Evolutionary conservation across 345 rosid species (phyloP).

Genomic region (Eucalyptus sideroxylon): DNA sequence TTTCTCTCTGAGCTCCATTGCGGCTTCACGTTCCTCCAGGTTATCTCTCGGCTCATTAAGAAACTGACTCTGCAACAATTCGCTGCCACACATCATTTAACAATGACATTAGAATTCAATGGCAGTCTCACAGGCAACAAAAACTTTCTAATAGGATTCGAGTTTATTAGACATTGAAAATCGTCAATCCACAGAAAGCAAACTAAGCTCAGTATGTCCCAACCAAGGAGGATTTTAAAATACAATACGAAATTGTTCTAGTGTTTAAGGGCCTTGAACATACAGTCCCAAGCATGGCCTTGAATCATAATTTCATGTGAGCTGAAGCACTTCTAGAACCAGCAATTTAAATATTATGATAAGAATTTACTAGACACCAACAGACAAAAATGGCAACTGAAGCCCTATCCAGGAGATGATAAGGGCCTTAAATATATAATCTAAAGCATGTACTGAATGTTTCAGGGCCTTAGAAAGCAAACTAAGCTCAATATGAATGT

Average conservation of each 20-base stretch:
- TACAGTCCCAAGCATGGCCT: background rate
- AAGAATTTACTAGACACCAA: background rate
- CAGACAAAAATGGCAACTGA: background rate
- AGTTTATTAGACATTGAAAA: background rate
- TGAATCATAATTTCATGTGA: background rate
- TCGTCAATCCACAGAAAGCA: background rate
- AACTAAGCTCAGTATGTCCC: background rate
- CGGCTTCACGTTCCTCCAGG: conserved; percentile 85
- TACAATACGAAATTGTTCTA: background rate
- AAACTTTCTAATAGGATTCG: background rate
- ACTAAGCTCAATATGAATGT: background rate
- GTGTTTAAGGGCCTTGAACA: background rate
- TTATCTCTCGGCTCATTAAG: conserved; percentile 64
- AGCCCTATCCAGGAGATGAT: background rate
- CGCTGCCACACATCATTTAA: conserved; percentile 34
- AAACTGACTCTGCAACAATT: conserved; percentile 70
- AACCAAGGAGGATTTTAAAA: background rate
- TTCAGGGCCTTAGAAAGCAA: background rate
- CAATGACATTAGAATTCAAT: background rate
- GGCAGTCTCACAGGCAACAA: background rate
- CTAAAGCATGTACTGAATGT: background rate
- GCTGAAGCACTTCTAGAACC: background rate
- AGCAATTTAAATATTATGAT: background rate
- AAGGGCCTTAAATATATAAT: background rate
- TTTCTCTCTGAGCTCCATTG: conserved; percentile 58